Conservation (phyloP, 352 stramenopile species). For the Globisporangium cylindrosporum region DNA sequence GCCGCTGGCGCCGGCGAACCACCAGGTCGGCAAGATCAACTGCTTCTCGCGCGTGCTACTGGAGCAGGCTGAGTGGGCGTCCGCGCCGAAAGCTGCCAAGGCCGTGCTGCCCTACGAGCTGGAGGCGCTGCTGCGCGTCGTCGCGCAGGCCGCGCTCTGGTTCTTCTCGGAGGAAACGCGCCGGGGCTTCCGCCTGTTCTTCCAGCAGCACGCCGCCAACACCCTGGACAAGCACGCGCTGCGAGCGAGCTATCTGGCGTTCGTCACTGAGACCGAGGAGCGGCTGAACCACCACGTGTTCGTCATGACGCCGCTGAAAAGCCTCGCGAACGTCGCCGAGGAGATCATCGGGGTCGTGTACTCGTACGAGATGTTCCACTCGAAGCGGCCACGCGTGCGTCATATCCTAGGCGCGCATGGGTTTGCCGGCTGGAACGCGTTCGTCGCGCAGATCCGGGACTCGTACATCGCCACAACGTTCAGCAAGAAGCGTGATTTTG, state of each 20-base stretch:
- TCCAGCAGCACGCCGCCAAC: constrained; percentile 27
- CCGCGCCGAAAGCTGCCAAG: background rate
- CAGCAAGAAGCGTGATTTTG: background rate
- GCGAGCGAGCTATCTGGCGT: constrained; percentile 43
- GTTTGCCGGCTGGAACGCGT: constrained; percentile 52
- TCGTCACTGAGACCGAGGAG: constrained; percentile 39
- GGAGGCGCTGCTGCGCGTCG: constrained; percentile 37
- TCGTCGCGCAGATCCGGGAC: constrained; percentile 70
- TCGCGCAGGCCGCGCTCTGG: constrained; percentile 43
- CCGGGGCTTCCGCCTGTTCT: constrained; percentile 42
- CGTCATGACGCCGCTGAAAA: constrained; percentile 29
- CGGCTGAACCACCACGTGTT: constrained; percentile 51
- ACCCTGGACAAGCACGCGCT: constrained; percentile 43
- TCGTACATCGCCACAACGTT: constrained; percentile 32
- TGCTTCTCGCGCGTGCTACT: constrained; percentile 46
- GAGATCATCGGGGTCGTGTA: constrained; percentile 68
- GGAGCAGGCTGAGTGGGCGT: constrained; percentile 28
- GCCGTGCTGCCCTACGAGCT: constrained; percentile 27
- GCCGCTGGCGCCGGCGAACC: constrained; percentile 12
- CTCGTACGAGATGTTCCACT: constrained; percentile 42
- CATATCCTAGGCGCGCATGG: constrained; percentile 47
- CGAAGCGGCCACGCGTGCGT: constrained; percentile 41
- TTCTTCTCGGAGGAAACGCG: constrained; percentile 47
- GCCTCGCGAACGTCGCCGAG: constrained; percentile 46
- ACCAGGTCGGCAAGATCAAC: constrained; percentile 31